Evolutionary conservation across 768 basidiomycete species (phyloP), one percentile per base, ranked within the genome.

Genomic region (Hebeloma cylindrosporum): DNA sequence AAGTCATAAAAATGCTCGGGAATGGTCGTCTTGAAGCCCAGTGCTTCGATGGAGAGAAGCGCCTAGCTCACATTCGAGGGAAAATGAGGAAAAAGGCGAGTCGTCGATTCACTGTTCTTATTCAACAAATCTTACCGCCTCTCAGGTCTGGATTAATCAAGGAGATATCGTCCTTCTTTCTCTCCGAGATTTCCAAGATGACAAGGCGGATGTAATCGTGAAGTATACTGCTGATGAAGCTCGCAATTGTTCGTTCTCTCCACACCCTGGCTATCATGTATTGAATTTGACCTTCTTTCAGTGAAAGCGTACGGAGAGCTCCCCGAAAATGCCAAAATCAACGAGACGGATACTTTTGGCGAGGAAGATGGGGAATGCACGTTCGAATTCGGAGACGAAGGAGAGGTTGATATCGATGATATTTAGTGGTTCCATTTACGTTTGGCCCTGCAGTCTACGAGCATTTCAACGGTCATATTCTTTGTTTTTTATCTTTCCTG

Each of bases 51-150:
- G 95, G 96, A 21, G 93, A 95, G 78, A 97, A 96, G 70, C 77
- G 96, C 61, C 73, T 98, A 65, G 94, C 93, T 7, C 96, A 99
- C 64, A 98, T 99, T 59, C 80, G 96, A 70, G 96, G 96, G 28
- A 97, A 97, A 74, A 94, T 99, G 95, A 74, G 96, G 58, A 99
- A 98, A 73, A 99, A 99, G 88, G 95, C 87, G 55, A 50, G 80
- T 66, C 5, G 32, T 30, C 26, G 23, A 8, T 21, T 16, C 16
- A 29, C 21, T 46, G 6, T 29, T 26, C 31, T 40, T 10, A 26
- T 8, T 23, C 14, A n/a, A 16, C 55, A 14, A 16, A 27, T 20
- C 14, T 26, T 40, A 45, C 26, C 53, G 49, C 48, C 40, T 11
- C 11, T 35, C 16, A 97, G 94, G 93, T 98, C 60, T 98, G 95